These are phyloP conservation scores for Arabidopsis lyrata DNA, from an alignment of 441 rosid genomes.

Conservation along the genomic window DNA sequence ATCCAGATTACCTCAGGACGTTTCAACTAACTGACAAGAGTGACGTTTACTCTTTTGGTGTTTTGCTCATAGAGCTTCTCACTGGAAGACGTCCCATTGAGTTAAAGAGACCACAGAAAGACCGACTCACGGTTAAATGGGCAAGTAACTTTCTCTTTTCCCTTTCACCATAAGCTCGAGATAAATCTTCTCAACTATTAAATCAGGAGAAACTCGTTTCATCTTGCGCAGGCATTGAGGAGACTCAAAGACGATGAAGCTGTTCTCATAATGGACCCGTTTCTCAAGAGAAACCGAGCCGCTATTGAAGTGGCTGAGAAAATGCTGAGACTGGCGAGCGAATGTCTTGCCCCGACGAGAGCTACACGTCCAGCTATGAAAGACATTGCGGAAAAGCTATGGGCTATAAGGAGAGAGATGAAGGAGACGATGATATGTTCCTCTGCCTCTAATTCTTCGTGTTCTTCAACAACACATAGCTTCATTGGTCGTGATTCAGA, in stretches of 20 bases:
- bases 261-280: constrained; percentile 77
- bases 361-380: constrained; percentile 82
- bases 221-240: constrained; percentile 71
- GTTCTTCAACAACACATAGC: constrained; percentile 41
- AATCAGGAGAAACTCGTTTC: neutral
- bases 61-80: constrained; percentile 47
- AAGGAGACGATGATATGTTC: constrained; percentile 50
- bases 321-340: constrained; percentile 68
- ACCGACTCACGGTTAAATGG: constrained; percentile 47
- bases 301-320: constrained; percentile 63
- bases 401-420: constrained; percentile 71
- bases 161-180: neutral
- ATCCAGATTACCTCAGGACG: constrained; percentile 52
- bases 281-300: constrained; percentile 67
- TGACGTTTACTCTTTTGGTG: constrained; percentile 51
- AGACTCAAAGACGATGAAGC: constrained; percentile 63
- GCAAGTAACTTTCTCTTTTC: constrained; percentile 18
- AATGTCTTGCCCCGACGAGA: constrained; percentile 63
- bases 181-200: neutral
- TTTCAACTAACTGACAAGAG: constrained; percentile 47
- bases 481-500: constrained; percentile 37
- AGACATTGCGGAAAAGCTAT: constrained; percentile 69
- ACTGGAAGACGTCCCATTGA: constrained; percentile 49
- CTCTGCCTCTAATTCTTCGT: constrained; percentile 50
- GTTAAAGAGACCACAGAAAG: constrained; percentile 39